Evolutionary conservation across 78 protist genomes (phyloP), one percentile per base, ranked within the genome.

Genomic region (Dictyostelium discoideum): DNA sequence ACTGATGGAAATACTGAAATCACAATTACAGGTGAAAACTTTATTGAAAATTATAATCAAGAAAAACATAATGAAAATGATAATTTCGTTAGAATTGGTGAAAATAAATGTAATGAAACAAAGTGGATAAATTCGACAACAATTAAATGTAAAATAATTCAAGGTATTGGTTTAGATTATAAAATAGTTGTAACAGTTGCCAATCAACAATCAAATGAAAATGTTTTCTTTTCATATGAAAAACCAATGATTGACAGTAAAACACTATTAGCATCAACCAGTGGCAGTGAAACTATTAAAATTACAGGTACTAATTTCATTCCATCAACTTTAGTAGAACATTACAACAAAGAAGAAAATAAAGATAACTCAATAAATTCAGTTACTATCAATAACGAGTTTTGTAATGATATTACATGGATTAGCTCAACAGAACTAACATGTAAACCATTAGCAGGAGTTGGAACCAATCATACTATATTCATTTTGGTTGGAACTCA

Each of bases 291-390:
- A 26, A 32, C 1, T 4, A 54, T 86, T 57, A 73, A 32, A 54
- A 57, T 76, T 22, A 77, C 42, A 54, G 92, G 92, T 32, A 16
- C 5, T 0, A 87, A 87, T 29, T 87, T 87, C n/a, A 83, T 87
- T 37, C 93, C 93, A 77, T 5, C 80, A 44, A 48, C 29, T 44
- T 82, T 87, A 29, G 11, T 44, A 76, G 60, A 46, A 46, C 3
- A 22, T 7, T n/a, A 39, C 14, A 48, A 40, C 26, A 16, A 50
- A 65, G 10, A 78, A 2, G 22, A n/a, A 32, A 76, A 44, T 67
- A n/a, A n/a, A 65, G 8, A 65, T n/a, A 65, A 1, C 0, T n/a
- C 73, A 0, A 6, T 65, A 5, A 65, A 65, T 65, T 65, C 24
- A n/a, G 77, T 57, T 8, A 54, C 20, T 44, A 74, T 86, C 40